These are phyloP conservation scores for Aegilops sharonensis DNA, from an alignment of 176 grass and related monocot genomes.

Conservation along the genomic window DNA sequence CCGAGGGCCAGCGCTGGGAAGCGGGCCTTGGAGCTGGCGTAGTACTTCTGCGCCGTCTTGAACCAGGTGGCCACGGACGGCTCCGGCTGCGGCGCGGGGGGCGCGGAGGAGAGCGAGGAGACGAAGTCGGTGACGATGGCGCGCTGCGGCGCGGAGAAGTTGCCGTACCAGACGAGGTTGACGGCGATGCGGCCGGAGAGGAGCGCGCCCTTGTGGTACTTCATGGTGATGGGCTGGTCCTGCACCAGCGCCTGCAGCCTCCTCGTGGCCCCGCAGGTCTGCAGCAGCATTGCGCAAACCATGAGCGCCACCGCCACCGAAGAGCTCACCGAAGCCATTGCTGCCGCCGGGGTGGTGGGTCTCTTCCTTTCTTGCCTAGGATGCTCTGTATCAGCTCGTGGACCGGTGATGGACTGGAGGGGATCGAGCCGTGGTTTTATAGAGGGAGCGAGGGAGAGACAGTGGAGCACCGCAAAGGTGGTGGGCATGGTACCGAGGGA, in stretches of 20 bases:
- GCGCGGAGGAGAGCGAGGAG: slow-evolving; percentile 34
- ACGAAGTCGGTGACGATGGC: slow-evolving; percentile 74
- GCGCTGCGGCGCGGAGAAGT: slow-evolving; percentile 67
- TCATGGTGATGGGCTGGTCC: slow-evolving; percentile 59
- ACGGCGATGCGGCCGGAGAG: slow-evolving; percentile 60
- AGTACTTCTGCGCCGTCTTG: slow-evolving; percentile 71
- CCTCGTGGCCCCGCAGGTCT: slow-evolving; percentile 38
- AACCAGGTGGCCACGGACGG: slow-evolving; percentile 76
- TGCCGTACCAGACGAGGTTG: slow-evolving; percentile 81
- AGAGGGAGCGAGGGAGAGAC: not conserved
- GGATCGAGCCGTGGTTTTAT: slow-evolving; percentile 23
- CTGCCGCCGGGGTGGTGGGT: not conserved
- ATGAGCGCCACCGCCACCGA: not conserved
- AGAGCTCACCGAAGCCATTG: slow-evolving; percentile 2
- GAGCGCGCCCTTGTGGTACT: slow-evolving; percentile 86
- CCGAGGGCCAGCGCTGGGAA: slow-evolving; percentile 40
- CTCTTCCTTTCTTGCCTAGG: not conserved
- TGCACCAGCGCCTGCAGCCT: slow-evolving; percentile 39
- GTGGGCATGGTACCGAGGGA: not conserved
- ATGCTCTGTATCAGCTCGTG: not conserved
- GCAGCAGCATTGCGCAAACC: slow-evolving; percentile 12
- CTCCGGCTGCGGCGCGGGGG: slow-evolving; percentile 20
- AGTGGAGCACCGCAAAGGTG: not conserved
- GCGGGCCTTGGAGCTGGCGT: slow-evolving; percentile 48
- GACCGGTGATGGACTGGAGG: not conserved